These are phyloP conservation scores for Xylaria grammica DNA, from an alignment of 495 filamentous ascomycete genomes.

Conservation along the genomic window DNA sequence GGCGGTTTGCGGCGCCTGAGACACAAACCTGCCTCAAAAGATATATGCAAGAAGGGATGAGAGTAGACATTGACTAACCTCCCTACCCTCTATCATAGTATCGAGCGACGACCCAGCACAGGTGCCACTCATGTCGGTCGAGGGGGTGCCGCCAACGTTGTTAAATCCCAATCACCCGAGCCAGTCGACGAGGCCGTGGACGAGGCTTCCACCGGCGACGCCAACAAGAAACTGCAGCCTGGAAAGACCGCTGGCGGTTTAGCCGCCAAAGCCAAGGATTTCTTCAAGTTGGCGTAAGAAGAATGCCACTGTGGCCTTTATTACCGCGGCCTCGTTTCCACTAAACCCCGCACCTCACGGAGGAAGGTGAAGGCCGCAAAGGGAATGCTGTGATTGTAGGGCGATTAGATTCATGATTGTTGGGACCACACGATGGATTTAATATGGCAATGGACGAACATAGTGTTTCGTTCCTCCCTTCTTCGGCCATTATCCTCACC, in stretches of 20 bases:
- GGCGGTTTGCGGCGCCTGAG: background rate
- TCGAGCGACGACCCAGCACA: constrained; percentile 44
- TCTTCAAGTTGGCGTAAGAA: constrained; percentile 55
- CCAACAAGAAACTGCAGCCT: constrained; percentile 24
- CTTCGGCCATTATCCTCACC: background rate
- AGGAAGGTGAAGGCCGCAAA: background rate
- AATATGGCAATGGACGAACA: background rate
- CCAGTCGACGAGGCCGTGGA: background rate
- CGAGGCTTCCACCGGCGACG: constrained; percentile 10
- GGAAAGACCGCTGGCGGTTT: constrained; percentile 30
- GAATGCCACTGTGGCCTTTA: background rate
- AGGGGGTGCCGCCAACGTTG: constrained; percentile 63
- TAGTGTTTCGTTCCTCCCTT: background rate
- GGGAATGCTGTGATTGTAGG: background rate
- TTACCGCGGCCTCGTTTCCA: too few relatives aligned
- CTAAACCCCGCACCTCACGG: background rate
- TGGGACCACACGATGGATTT: background rate
- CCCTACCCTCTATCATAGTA: constrained; percentile 32
- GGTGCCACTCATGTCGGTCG: constrained; percentile 55
- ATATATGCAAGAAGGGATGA: background rate
- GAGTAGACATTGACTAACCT: background rate
- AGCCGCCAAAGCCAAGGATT: constrained; percentile 61
- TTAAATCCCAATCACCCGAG: constrained; percentile 32
- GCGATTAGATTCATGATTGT: background rate
- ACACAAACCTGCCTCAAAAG: background rate